Evolutionary conservation across 2,329 filamentous ascomycete species (phyloP).

Genomic region (Sclerotiophoma versabilis): DNA sequence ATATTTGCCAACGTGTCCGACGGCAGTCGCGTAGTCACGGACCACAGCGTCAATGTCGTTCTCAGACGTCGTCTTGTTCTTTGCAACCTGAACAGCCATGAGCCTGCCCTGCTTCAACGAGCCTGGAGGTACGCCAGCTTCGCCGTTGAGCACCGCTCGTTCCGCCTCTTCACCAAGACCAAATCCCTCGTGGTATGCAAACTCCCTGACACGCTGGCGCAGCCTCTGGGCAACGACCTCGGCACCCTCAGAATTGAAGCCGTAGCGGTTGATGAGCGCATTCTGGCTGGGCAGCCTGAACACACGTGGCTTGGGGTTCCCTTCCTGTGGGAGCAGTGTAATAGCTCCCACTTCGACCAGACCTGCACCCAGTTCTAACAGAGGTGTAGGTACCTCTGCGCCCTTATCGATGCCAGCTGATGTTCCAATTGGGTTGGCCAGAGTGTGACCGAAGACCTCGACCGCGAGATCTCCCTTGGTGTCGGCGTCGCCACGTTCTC

Average conservation of each 20-base stretch:
- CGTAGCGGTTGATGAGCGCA: constrained; percentile 93
- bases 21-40: constrained; percentile 86
- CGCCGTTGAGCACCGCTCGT: constrained; percentile 76
- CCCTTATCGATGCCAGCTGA: constrained; percentile 97
- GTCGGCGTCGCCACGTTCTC: constrained; percentile 75
- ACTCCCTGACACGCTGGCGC: constrained; percentile 77
- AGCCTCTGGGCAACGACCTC: constrained; percentile 83
- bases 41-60: constrained; percentile 81
- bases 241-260: constrained; percentile 89
- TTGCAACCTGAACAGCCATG: constrained; percentile 90
- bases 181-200: constrained; percentile 74
- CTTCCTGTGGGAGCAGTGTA: constrained; percentile 84
- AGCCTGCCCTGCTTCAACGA: constrained; percentile 77
- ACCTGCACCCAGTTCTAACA: constrained; percentile 84
- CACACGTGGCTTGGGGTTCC: constrained; percentile 86
- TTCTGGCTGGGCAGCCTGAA: constrained; percentile 85
- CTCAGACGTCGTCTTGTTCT: constrained; percentile 93
- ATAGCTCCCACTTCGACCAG: constrained; percentile 93
- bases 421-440: constrained; percentile 90
- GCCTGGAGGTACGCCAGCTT: constrained; percentile 80
- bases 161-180: constrained; percentile 68
- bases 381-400: constrained; percentile 82
- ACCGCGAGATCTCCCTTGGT: constrained; percentile 61
- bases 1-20: constrained; percentile 81
- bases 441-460: constrained; percentile 76